These are phyloP conservation scores for Batrachochytrium dendrobatidis DNA, from an alignment of 371 early-diverging fungal species.

Conservation along the genomic window DNA sequence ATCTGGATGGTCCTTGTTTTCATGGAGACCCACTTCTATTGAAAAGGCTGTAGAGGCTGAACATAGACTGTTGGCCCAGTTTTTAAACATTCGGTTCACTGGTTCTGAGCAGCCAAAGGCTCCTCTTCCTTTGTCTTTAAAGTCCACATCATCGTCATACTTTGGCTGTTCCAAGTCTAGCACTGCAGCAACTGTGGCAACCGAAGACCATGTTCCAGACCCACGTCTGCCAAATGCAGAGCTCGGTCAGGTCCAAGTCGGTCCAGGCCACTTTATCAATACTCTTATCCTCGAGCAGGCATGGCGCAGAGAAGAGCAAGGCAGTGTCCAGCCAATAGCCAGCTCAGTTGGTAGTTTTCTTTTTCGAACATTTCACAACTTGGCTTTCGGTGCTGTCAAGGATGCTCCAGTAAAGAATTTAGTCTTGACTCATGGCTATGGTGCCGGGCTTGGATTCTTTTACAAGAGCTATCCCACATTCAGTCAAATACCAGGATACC, in stretches of 20 bases:
- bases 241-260: slow-evolving; percentile 53
- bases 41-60: slow-evolving; percentile 18
- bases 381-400: background rate
- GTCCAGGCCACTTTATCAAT: slow-evolving; percentile 49
- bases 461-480: slow-evolving; percentile 72
- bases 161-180: no score
- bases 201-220: no score
- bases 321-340: background rate
- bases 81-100: slow-evolving; percentile 7
- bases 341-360: background rate
- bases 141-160: no score
- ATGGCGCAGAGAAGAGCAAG: slow-evolving; percentile 2
- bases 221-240: background rate
- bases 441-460: slow-evolving; percentile 85
- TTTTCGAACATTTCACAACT: background rate
- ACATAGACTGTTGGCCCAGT: slow-evolving; percentile 10
- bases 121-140: no score
- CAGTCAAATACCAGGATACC: slow-evolving; percentile 55
- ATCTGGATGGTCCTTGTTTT: slow-evolving; percentile 17
- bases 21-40: slow-evolving; percentile 20
- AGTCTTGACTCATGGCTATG: slow-evolving; percentile 88
- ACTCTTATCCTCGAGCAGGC: slow-evolving; percentile 23
- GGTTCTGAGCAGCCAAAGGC: no score
- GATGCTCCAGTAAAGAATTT: slow-evolving; percentile 22
- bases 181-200: no score